Evolutionary conservation across 345 rosid species (phyloP).

Genomic region (Nephelium lappaceum): DNA sequence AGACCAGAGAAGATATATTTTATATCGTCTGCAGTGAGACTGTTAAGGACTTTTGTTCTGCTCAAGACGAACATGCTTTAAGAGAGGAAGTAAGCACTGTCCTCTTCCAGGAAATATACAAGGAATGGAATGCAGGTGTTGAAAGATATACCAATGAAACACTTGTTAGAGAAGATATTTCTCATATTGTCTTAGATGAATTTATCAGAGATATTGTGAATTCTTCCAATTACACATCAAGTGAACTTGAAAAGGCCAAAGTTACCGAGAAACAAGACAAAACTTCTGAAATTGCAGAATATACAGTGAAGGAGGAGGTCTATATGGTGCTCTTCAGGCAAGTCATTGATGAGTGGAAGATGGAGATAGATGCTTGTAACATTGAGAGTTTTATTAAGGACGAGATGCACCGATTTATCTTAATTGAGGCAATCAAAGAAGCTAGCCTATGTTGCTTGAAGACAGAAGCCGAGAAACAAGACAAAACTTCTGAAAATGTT

Average conservation of each 20-base stretch:
- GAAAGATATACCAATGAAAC: constrained; percentile 20
- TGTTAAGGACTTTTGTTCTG: constrained; percentile 9
- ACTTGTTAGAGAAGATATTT: constrained; percentile 38
- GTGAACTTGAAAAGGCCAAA: constrained; percentile 17
- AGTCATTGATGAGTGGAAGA: constrained; percentile 22
- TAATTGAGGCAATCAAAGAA: constrained; percentile 28
- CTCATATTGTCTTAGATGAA: constrained; percentile 36
- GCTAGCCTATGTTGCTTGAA: constrained; percentile 4
- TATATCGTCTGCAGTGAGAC: constrained; percentile 23
- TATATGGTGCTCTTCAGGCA: constrained; percentile 28
- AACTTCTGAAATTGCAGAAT: constrained; percentile 34
- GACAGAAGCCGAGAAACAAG: constrained; percentile 8
- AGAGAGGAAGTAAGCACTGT: constrained; percentile 24
- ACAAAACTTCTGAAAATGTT: not conserved
- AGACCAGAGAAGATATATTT: constrained; percentile 23
- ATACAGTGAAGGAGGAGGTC: constrained; percentile 36
- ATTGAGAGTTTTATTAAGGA: constrained; percentile 29
- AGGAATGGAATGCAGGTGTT: constrained; percentile 32
- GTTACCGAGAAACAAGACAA: too few species aligned
- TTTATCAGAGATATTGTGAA: constrained; percentile 24
- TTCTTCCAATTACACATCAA: constrained; percentile 17
- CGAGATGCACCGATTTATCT: constrained; percentile 27
- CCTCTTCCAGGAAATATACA: constrained; percentile 21
- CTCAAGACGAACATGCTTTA: constrained; percentile 12
- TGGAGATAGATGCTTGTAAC: constrained; percentile 21